Evolutionary conservation across 345 rosid genomes (phyloP).

Genomic region (Eucalyptus albens): DNA sequence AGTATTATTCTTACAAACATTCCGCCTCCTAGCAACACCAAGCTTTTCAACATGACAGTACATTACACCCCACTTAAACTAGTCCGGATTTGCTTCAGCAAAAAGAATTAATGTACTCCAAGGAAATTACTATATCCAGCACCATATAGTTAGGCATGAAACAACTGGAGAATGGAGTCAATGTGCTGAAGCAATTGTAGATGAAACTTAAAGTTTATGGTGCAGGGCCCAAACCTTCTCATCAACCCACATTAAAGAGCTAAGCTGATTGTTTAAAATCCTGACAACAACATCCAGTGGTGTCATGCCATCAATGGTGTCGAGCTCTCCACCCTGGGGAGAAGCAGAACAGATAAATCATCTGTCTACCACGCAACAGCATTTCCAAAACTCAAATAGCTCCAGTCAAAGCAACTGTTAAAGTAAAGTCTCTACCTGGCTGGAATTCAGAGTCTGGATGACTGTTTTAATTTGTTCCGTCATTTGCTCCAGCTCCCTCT

Average conservation of each 20-base stretch:
- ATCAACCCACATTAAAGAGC: slow-evolving; percentile 96
- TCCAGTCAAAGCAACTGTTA: background rate
- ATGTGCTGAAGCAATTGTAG: background rate
- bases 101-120: background rate
- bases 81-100: background rate
- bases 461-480: slow-evolving; percentile 81
- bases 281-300: slow-evolving; percentile 84
- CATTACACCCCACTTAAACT: background rate
- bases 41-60: background rate
- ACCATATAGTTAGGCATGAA: background rate
- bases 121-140: background rate
- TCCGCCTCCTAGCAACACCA: background rate
- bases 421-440: slow-evolving; percentile 36
- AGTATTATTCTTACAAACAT: background rate
- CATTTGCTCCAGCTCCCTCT: slow-evolving; percentile 94
- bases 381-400: background rate
- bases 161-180: background rate
- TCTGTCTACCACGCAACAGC: background rate
- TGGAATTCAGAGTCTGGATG: slow-evolving; percentile 71
- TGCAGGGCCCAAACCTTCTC: slow-evolving; percentile 20
- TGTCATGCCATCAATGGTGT: slow-evolving; percentile 65
- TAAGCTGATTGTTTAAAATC: slow-evolving; percentile 90
- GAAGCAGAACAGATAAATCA: background rate
- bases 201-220: background rate
- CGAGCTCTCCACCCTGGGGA: slow-evolving; percentile 80